Evolutionary conservation across 345 rosid species (phyloP).

Genomic region (Anastatica hierochuntica): DNA sequence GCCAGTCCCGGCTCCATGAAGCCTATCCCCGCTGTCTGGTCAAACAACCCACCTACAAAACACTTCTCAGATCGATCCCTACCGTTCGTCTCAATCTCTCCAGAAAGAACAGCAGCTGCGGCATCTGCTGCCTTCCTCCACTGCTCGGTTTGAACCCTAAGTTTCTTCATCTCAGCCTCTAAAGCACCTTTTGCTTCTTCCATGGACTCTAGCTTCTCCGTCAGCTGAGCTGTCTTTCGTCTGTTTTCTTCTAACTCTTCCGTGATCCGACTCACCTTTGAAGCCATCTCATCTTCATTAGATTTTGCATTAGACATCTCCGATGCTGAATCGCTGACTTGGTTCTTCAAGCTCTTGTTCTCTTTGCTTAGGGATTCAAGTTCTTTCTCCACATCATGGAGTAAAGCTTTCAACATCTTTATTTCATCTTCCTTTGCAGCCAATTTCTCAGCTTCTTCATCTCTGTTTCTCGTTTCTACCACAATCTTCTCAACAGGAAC

Average conservation of each 20-base stretch:
- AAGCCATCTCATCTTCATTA: conserved; percentile 41
- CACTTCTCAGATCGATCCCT: conserved; percentile 62
- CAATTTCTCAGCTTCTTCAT: conserved; percentile 24
- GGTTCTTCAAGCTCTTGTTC: conserved; percentile 48
- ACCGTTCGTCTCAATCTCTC: conserved; percentile 50
- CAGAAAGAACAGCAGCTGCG: conserved; percentile 80
- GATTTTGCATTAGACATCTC: conserved; percentile 30
- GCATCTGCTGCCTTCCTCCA: too few species aligned
- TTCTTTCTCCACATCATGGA: conserved; percentile 54
- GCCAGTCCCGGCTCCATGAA: conserved; percentile 52
- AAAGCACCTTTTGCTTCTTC: conserved; percentile 49
- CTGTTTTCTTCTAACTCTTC: conserved; percentile 57
- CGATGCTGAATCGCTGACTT: conserved; percentile 35
- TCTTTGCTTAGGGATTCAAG: conserved; percentile 33
- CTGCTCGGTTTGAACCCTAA: conserved; percentile 81
- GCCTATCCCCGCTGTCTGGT: conserved; percentile 29
- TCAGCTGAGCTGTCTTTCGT: conserved; percentile 32
- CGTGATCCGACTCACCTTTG: conserved; percentile 33
- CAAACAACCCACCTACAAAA: conserved; percentile 43
- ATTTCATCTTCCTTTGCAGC: conserved; percentile 47
- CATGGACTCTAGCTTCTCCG: conserved; percentile 40
- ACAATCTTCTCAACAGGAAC: conserved; percentile 43
- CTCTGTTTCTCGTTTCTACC: conserved; percentile 24
- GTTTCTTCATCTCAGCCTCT: conserved; percentile 76
- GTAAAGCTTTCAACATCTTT: conserved; percentile 37